Evolutionary conservation across 2,329 filamentous ascomycete species (phyloP).

Genomic region (Curvularia sp.): DNA sequence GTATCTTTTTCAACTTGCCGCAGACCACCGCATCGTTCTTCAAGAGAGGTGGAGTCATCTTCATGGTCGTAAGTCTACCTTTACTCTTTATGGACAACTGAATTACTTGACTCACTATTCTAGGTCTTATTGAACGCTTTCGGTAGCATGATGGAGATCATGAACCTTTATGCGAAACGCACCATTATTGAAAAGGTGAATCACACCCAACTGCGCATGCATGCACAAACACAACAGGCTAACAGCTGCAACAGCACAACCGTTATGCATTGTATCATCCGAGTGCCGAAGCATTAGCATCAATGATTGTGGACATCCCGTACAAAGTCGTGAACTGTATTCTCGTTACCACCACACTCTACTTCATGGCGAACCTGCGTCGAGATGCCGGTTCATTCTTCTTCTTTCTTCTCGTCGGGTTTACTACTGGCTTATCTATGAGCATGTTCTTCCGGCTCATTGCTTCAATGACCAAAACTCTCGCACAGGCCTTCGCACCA

Average conservation of each 20-base stretch:
- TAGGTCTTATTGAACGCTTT: conserved; percentile 73
- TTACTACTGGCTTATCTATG: conserved; percentile 71
- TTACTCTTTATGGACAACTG: not conserved
- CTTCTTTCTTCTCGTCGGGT: conserved; percentile 71
- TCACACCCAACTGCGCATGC: not conserved
- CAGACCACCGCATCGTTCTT: conserved; percentile 61
- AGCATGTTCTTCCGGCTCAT: conserved; percentile 83
- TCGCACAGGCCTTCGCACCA: conserved; percentile 62
- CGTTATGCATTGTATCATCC: conserved; percentile 88
- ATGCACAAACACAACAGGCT: not conserved
- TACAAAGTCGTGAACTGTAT: conserved; percentile 54
- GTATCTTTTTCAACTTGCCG: conserved; percentile 75
- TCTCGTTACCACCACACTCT: conserved; percentile 51
- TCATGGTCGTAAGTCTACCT: conserved; percentile 70
- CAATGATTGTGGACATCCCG: conserved; percentile 55
- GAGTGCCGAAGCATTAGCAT: conserved; percentile 73
- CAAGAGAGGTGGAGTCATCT: conserved; percentile 67
- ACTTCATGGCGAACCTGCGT: conserved; percentile 56
- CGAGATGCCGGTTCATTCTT: conserved; percentile 76
- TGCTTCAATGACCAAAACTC: conserved; percentile 72
- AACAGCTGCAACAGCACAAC: conserved; percentile 62
- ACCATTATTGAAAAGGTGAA: conserved; percentile 76
- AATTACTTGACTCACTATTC: not conserved
- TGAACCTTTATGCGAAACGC: conserved; percentile 78
- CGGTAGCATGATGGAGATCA: conserved; percentile 64